Percentiles rank a stretch among this genome's conserved stretches.
These are phyloP conservation scores for Uncinocarpus reesii DNA, from an alignment of 2,329 filamentous ascomycete genomes.

Conservation along the genomic window DNA sequence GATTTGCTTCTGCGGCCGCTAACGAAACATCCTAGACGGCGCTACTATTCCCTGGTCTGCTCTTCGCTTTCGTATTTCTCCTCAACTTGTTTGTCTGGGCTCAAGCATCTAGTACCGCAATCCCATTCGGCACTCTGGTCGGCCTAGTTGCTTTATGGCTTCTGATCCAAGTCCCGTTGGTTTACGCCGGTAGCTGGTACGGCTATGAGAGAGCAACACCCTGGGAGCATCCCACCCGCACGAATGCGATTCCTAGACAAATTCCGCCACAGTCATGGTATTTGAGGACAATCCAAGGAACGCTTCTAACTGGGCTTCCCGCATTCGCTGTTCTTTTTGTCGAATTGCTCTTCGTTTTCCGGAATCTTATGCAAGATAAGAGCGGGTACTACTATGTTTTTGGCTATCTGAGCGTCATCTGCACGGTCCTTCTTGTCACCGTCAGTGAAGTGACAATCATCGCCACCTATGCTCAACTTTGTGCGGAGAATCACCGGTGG, in stretches of 20 bases:
- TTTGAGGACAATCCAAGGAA: slow-evolving; percentile 50
- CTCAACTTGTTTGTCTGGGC: slow-evolving; percentile 86
- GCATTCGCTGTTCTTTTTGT: slow-evolving; percentile 84
- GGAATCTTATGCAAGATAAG: slow-evolving; percentile 82
- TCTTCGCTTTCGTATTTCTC: slow-evolving; percentile 65
- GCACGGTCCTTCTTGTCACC: slow-evolving; percentile 60
- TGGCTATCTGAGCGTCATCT: slow-evolving; percentile 69
- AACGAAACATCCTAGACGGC: slow-evolving; percentile 46
- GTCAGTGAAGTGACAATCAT: slow-evolving; percentile 77
- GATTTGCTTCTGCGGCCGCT: slow-evolving; percentile 17
- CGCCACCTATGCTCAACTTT: slow-evolving; percentile 70
- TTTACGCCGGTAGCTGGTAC: slow-evolving; percentile 69
- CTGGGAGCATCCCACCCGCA: slow-evolving; percentile 76
- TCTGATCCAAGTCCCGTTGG: slow-evolving; percentile 73
- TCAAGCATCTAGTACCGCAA: slow-evolving; percentile 75
- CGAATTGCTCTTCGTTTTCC: slow-evolving; percentile 76
- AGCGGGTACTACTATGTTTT: slow-evolving; percentile 88
- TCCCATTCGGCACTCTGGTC: slow-evolving; percentile 70
- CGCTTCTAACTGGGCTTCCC: slow-evolving; percentile 63
- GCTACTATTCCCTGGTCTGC: slow-evolving; percentile 64
- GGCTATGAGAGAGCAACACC: slow-evolving; percentile 57
- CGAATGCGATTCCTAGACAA: slow-evolving; percentile 59
- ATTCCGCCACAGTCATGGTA: slow-evolving; percentile 71
- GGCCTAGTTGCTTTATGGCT: slow-evolving; percentile 69
- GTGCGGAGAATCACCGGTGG: slow-evolving; percentile 80